Base-by-base conservation (phyloP, 495 filamentous ascomycete genomes). In the Tuber indicum region DNA sequence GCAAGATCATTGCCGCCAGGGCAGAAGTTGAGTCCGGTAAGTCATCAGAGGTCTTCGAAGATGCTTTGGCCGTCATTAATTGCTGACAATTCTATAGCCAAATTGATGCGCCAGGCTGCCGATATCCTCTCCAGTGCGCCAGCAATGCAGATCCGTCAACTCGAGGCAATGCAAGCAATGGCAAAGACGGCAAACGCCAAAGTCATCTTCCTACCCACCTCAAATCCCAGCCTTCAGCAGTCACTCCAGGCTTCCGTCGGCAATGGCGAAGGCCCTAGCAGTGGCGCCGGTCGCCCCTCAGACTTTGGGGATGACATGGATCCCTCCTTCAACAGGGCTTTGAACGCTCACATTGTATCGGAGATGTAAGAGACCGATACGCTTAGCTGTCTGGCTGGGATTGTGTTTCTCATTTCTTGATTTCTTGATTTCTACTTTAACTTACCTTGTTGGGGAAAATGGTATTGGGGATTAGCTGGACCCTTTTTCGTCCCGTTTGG, bases 161-260 rank as follows among this genome's bases (percentile, higher is more conserved):
- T 99, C 77, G 96, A 99, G 87, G 96, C 96, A n/a, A 98, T 98
- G 94, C 96, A 99, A 84, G 89, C 93, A 14, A 98, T 98, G 96
- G 96, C 96, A 76, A 98, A 98, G 90, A 89, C 89, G 0, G 94
- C 96, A 32, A 97, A 97, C 86, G 89, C 88, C 87, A 98, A 99
- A 88, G 96, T 99, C 81, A 98, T 99, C 84, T 99, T 98, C 89
- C 84, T 99, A 81, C 94, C 94, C 2, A 86, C 79, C 84, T 75
- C 78, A 36, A 75, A 80, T 71, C 83, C 84, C 3, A 52, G 39
- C 75, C 83, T 82, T 83, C 82, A 86, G 73, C 85, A 88, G 77
- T 83, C 90, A 23, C 81, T 85, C 9, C 78, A 86, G 41, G 84
- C 79, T 41, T 84, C 84, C 32, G 87, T 91, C 26, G 91, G 93